These are phyloP conservation scores for Acanthamoeba castellanii DNA, from an alignment of 208 protist genomes.

Conservation along the genomic window DNA sequence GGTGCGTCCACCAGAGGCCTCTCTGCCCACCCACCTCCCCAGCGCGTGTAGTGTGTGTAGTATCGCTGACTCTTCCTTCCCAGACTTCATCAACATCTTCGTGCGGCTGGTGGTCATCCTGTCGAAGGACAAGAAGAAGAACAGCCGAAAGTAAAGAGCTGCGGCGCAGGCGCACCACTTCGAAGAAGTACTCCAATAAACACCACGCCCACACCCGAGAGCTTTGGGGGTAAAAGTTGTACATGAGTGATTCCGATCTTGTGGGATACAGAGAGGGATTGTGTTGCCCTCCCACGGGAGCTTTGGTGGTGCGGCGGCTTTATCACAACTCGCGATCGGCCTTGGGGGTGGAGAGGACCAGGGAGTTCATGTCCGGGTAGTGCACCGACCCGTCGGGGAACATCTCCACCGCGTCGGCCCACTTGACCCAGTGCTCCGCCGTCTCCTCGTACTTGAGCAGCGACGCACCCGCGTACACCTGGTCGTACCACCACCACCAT, in stretches of 20 bases:
- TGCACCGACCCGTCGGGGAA: slow-evolving; percentile 16
- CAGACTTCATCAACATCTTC: slow-evolving; percentile 55
- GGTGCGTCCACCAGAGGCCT: neutral
- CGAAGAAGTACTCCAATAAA: neutral
- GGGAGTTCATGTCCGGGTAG: slow-evolving; percentile 45
- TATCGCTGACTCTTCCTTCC: no score
- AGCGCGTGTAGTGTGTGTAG: no score
- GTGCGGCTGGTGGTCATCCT: slow-evolving; percentile 7
- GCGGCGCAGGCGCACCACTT: neutral
- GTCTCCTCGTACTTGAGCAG: slow-evolving; percentile 59
- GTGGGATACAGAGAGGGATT: neutral
- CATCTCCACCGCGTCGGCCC: slow-evolving; percentile 42
- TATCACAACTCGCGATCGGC: slow-evolving; percentile 21
- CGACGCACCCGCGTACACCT: slow-evolving; percentile 40
- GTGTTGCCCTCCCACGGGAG: neutral
- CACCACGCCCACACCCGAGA: no score
- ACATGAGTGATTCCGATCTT: neutral
- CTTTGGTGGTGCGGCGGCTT: neutral
- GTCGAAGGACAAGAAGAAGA: neutral
- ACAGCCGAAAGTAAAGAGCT: neutral
- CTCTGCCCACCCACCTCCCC: no score
- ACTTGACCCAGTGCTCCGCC: neutral
- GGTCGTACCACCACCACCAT: neutral
- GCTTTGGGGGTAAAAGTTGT: neutral
- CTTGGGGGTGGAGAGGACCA: slow-evolving; percentile 40